Evolutionary conservation across 2,329 filamentous ascomycete species (phyloP).

Genomic region (Colletotrichum falcatum): DNA sequence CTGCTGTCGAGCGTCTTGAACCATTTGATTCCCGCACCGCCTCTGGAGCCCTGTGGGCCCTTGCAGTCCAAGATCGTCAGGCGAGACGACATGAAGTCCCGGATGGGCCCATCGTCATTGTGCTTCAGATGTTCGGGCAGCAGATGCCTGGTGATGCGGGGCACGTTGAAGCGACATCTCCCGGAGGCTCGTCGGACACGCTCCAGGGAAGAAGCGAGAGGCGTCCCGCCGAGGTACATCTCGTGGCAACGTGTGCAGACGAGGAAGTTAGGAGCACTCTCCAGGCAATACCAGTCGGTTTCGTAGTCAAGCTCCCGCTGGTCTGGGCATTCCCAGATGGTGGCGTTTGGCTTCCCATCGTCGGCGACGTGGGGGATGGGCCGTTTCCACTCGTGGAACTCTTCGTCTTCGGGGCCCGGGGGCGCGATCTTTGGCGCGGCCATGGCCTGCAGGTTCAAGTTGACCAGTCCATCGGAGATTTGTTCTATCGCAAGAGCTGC

Average conservation of each 20-base stretch:
- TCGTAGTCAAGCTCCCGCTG: constrained; percentile 46
- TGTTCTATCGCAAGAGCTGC: background rate
- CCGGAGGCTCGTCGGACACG: constrained; percentile 43
- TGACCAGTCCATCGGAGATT: background rate
- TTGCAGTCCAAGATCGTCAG: constrained; percentile 47
- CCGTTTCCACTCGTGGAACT: constrained; percentile 20
- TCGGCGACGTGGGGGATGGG: constrained; percentile 9
- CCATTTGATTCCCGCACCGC: constrained; percentile 49
- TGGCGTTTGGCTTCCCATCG: constrained; percentile 43
- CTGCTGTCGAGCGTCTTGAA: constrained; percentile 11
- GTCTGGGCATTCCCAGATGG: constrained; percentile 48
- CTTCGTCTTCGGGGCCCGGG: constrained; percentile 4
- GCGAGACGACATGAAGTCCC: constrained; percentile 48
- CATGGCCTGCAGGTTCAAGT: background rate
- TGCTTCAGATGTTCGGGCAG: constrained; percentile 49
- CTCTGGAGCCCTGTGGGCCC: constrained; percentile 41
- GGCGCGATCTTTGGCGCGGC: background rate
- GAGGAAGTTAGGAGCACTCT: constrained; percentile 47
- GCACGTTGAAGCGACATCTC: constrained; percentile 48
- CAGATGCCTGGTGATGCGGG: constrained; percentile 51
- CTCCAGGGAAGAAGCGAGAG: constrained; percentile 48
- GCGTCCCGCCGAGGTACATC: constrained; percentile 50
- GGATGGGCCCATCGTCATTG: constrained; percentile 44
- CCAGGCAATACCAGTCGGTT: constrained; percentile 49
- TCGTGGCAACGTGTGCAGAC: constrained; percentile 58